Conservation (phyloP, 768 basidiomycete species). For the Aureoboletus auriporus region DNA sequence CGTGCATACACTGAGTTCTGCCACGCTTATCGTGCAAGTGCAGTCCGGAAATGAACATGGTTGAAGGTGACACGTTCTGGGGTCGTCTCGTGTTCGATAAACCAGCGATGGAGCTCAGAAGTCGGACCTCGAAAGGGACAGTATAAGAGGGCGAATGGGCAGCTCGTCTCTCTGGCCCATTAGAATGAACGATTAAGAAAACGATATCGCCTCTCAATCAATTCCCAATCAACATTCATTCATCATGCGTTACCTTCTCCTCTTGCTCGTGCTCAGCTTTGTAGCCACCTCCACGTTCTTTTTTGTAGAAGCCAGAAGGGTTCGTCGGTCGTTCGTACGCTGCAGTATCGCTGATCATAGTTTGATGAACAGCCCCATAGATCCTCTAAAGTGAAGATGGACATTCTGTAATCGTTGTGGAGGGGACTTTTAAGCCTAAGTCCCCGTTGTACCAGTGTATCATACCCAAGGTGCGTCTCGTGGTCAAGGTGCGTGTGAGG, state of each 20-base stretch:
- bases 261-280: slow-evolving; percentile 26
- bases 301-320: slow-evolving; percentile 27
- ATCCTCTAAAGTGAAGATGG: slow-evolving; percentile 11
- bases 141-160: slow-evolving; percentile 20
- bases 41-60: slow-evolving; percentile 21
- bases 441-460: slow-evolving; percentile 23
- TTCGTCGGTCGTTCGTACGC: slow-evolving; percentile 8
- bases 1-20: slow-evolving; percentile 3
- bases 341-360: slow-evolving; percentile 4
- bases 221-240: background rate
- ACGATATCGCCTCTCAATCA: background rate
- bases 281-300: slow-evolving; percentile 27
- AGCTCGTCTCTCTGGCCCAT: slow-evolving; percentile 18
- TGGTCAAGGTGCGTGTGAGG: background rate
- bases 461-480: slow-evolving; percentile 15
- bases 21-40: slow-evolving; percentile 1
- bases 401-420: slow-evolving; percentile 2
- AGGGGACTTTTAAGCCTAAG: slow-evolving; percentile 27
- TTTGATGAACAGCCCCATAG: slow-evolving; percentile 15
- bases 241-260: slow-evolving; percentile 26
- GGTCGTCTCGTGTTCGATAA: slow-evolving; percentile 19
- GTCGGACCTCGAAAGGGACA: slow-evolving; percentile 21
- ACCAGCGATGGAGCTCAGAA: background rate
- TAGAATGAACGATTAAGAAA: slow-evolving; percentile 27
- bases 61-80: slow-evolving; percentile 19